Evolutionary conservation across 1,284 basidiomycete species (phyloP), one percentile per base, ranked within the genome.

Genomic region (Pseudozyma hubeiensis): DNA sequence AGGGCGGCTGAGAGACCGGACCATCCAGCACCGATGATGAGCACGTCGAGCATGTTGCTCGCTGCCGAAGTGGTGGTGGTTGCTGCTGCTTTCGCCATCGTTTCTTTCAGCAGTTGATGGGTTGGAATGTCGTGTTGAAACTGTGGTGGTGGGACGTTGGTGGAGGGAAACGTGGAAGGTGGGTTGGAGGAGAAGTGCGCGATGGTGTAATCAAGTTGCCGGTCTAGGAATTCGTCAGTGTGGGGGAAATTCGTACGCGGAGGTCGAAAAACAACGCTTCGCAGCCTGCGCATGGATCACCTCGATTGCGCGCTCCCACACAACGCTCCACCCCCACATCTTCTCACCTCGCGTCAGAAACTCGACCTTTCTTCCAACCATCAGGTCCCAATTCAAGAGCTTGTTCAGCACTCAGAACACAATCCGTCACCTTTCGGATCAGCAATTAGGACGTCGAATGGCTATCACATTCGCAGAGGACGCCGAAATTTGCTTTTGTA

Each of bases 21-120:
- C 85, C 86, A 87, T 14, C 87, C 87, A 10, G 87, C 86, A 14
- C 87, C 87, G 50, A 88, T 80, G 68, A 87, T 84, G 75, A 87
- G 81, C 11, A 85, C 86, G 63, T 86, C 87, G 65, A 72, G 47
- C 5, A 66, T 60, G 37, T 58, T 59, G 24, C 53, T 30, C 17
- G 54, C 54, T 8, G 54, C 50, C 6, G 46, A 34, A 0, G 54
- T 40, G 16, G 64, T 43, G 1, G 64, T 56, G 1, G 45, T 56
- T 37, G 63, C 51, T 50, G 70, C 61, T 53, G 53, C 52, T 52
- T 51, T 45, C 29, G 61, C 64, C 57, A 60, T 56, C 31, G 5
- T 41, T 41, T 13, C 24, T 24, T 24, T 24, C 24, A 24, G 24
- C 24, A 24, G 24, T 24, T 24, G 24, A 24, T 1, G 24, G 24